phyloP scores from a whole-genome alignment of 805 yeast species.

The Grigorovia yakushimaensis region DNA sequence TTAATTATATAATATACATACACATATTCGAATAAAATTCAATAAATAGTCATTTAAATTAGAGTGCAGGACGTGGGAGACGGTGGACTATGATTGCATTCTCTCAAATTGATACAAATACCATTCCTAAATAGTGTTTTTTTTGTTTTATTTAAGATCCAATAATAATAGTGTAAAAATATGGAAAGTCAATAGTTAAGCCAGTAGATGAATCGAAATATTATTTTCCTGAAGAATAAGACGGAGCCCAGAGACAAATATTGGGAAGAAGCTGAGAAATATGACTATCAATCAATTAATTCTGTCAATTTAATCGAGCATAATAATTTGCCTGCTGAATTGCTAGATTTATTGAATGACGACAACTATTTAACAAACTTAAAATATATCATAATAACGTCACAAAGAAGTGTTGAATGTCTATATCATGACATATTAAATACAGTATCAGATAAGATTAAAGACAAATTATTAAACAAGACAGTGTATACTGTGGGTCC shows the following conservation, averaged over 20 bases:
- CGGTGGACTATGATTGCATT: not conserved
- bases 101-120: not conserved
- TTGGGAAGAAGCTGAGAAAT: slow-evolving; percentile 31
- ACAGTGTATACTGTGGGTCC: slow-evolving; percentile 87
- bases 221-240: slow-evolving; percentile 59
- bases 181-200: not conserved
- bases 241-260: slow-evolving; percentile 66
- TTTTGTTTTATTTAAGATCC: no score
- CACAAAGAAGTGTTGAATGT: slow-evolving; percentile 87
- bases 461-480: slow-evolving; percentile 32
- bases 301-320: slow-evolving; percentile 74
- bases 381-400: slow-evolving; percentile 63
- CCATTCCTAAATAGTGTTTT: no score
- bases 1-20: not conserved
- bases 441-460: slow-evolving; percentile 7
- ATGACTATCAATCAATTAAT: slow-evolving; percentile 31
- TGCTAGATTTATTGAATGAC: slow-evolving; percentile 37
- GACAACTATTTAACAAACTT: slow-evolving; percentile 32
- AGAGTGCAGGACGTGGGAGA: not conserved
- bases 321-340: slow-evolving; percentile 35
- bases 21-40: not conserved
- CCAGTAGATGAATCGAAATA: slow-evolving; percentile 5
- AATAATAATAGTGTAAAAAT: no score
- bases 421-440: slow-evolving; percentile 38
- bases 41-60: not conserved